Base-by-base conservation (phyloP, 2,329 filamentous ascomycete species). In the Leptographium galeiforme region DNA sequence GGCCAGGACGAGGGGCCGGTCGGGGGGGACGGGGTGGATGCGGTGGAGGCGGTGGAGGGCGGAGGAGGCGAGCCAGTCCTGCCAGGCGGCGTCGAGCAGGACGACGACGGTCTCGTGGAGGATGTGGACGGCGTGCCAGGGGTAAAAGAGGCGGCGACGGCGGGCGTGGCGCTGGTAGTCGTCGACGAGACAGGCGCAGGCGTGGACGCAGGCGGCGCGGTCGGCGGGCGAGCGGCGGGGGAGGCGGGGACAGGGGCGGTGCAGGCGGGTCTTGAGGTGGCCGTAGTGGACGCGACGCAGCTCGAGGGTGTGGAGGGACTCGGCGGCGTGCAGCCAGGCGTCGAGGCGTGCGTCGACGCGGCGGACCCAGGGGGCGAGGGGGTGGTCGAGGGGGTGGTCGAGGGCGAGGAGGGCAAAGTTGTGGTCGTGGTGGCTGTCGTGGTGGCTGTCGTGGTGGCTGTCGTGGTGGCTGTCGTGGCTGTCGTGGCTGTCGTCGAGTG, bases 121-220 rank as follows among this genome's bases (percentile, higher is more conserved):
- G 14, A 51, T 43, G 41, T 51, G 50, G 32, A 51, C 50, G 41
- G 50, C 50, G 33, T 51, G 41, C 41, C 41, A 51, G 18, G 41
- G 33, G 19, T 51, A 46, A 8, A 51, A 51, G 50, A 51, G 50
- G 19, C 50, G 50, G 6, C 41, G 41, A 1, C 50, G 41, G 1
- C 33, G 43, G 12, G 50, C 10, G 41, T 51, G 50, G 41, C 50
- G 50, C 33, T 51, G 41, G 50, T 45, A 51, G 41, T 51, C 50
- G 14, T 45, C 33, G 41, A 51, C 32, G n/a, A 51, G 50, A n/a
- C 45, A 32, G 41, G 50, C 40, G 41, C 41, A 51, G 41, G 50
- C 50, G 33, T 41, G 18, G 8, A 51, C 19, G 41, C 41, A 46
- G 33, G 33, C 50, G 13, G 33, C 41, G 8, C 50, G 50, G 33